Percentiles rank a stretch among this genome's conserved stretches.
phyloP scores from a whole-genome alignment of 306 rosid species.

The Sesbania bispinosa region DNA sequence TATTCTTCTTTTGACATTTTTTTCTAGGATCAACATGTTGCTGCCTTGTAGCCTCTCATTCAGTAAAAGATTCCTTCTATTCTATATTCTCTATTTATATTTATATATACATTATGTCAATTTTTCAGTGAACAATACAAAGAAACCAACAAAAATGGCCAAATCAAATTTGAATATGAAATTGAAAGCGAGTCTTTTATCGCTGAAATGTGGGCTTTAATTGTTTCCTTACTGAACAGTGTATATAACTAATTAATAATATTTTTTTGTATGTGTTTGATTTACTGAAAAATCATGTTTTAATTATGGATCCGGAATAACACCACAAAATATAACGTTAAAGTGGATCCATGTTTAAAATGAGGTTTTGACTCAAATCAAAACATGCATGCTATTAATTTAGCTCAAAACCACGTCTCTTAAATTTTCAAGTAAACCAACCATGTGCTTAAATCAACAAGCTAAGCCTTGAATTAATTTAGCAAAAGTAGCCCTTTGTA shows the following conservation, averaged over 20 bases:
- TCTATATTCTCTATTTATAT: too few species aligned
- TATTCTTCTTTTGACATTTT: conserved; percentile 38
- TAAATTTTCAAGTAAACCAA: too few species aligned
- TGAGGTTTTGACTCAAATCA: too few species aligned
- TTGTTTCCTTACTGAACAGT: neutral
- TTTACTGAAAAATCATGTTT: too few species aligned
- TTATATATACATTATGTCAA: neutral
- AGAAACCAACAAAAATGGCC: neutral
- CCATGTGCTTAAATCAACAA: too few species aligned
- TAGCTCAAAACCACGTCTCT: too few species aligned
- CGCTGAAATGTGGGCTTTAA: conserved; percentile 13
- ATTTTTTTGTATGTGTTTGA: too few species aligned
- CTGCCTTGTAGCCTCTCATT: conserved; percentile 34
- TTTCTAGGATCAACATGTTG: conserved; percentile 24
- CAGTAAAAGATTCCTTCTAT: conserved; percentile 31
- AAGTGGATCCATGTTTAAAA: too few species aligned
- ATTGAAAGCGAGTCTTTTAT: conserved; percentile 12
- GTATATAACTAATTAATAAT: neutral
- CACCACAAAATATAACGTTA: too few species aligned
- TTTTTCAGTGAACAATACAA: neutral
- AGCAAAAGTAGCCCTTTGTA: conserved; percentile 35
- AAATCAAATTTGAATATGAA: neutral
- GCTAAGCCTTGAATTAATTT: neutral
- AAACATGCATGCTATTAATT: too few species aligned
- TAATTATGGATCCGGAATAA: too few species aligned